phyloP scores from a whole-genome alignment of 371 early-diverging fungal genomes.

The Mortierella sp. region DNA sequence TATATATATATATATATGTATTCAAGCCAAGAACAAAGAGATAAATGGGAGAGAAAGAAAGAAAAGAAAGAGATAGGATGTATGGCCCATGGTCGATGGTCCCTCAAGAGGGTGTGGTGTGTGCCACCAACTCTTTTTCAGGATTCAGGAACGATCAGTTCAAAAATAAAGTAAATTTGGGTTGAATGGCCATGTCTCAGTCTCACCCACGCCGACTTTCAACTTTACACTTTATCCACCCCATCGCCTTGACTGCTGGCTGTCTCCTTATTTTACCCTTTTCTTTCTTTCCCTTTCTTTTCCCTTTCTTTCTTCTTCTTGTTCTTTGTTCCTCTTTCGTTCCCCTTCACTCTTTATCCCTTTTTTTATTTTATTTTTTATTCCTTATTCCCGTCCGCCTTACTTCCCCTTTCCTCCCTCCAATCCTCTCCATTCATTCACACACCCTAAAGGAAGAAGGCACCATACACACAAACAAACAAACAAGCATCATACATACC shows the following conservation, averaged over 20 bases:
- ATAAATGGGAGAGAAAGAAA: background rate
- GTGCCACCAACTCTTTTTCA: too few relatives aligned
- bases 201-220: background rate
- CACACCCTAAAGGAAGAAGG: background rate
- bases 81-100: too few relatives aligned
- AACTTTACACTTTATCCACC: too few relatives aligned
- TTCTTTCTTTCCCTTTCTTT: background rate
- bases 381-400: background rate
- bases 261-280: background rate
- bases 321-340: background rate
- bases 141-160: background rate
- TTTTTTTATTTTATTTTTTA: background rate
- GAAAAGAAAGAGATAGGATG: too few relatives aligned
- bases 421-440: background rate
- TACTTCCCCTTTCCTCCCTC: background rate
- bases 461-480: background rate
- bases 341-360: background rate
- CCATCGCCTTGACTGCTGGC: background rate
- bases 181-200: conserved; percentile 8
- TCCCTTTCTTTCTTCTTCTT: background rate
- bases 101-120: too few relatives aligned
- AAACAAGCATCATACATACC: background rate
- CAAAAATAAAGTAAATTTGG: conserved; percentile 4
- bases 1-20: too few relatives aligned
- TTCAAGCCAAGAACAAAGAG: background rate